Evolutionary conservation across 176 grass and related monocot species (phyloP).

Genomic region (Oryza officinalis): DNA sequence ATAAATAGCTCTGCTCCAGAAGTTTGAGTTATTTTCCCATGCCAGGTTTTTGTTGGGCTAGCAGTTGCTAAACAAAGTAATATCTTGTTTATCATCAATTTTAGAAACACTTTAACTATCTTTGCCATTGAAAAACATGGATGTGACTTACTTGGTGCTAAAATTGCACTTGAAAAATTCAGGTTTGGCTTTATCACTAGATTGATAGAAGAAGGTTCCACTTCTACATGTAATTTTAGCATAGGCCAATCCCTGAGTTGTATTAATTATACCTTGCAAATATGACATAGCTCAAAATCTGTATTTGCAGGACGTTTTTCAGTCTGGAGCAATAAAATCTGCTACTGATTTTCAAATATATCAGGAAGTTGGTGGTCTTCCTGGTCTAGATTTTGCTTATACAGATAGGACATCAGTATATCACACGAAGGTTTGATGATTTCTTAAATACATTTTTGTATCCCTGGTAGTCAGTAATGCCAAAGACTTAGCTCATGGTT

Average conservation of each 20-base stretch:
- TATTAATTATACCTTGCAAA: constrained; percentile 11
- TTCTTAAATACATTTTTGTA: neutral
- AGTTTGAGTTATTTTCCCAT: neutral
- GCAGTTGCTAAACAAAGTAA: constrained; percentile 7
- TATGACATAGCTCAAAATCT: constrained; percentile 18
- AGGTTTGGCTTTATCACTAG: neutral
- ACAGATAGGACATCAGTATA: constrained; percentile 89
- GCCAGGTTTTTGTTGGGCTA: constrained; percentile 8
- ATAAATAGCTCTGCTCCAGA: neutral
- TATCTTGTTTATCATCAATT: neutral
- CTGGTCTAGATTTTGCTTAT: constrained; percentile 98
- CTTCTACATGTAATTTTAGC: constrained; percentile 20
- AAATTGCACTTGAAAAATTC: neutral
- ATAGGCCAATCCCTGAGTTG: neutral
- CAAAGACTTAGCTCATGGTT: constrained; percentile 5
- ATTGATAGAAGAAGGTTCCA: constrained; percentile 14
- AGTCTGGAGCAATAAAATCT: constrained; percentile 95
- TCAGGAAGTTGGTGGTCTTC: constrained; percentile 83
- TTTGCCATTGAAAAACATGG: neutral
- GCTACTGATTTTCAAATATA: constrained; percentile 98
- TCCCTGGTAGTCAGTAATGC: constrained; percentile 17
- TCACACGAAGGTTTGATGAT: constrained; percentile 82
- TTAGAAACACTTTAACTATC: constrained; percentile 8
- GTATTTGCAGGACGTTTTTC: constrained; percentile 74
- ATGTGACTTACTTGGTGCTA: constrained; percentile 19